A percentile compares a stretch with the other conserved stretches of the same genome.
phyloP scores from a whole-genome alignment of 2,329 filamentous ascomycete species.

The Talaromyces sp. region DNA sequence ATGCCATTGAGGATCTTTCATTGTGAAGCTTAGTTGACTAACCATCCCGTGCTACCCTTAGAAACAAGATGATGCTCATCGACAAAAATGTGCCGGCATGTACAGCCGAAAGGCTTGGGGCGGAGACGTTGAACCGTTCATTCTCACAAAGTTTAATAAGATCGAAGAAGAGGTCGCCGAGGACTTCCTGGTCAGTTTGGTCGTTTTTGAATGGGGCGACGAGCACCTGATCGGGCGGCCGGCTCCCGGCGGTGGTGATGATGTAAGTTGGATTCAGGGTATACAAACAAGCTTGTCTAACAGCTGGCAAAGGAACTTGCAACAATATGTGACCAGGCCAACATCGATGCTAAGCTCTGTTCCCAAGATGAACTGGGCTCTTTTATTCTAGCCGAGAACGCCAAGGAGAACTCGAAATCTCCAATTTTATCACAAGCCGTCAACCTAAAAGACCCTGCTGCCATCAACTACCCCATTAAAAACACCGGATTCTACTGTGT shows the following conservation, averaged over 20 bases:
- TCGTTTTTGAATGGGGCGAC: slow-evolving; percentile 94
- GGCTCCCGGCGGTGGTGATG: slow-evolving; percentile 48
- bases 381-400: slow-evolving; percentile 76
- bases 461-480: slow-evolving; percentile 75
- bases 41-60: slow-evolving; percentile 29
- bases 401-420: slow-evolving; percentile 64
- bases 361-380: slow-evolving; percentile 72
- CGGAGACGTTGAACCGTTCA: slow-evolving; percentile 81
- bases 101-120: slow-evolving; percentile 88
- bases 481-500: slow-evolving; percentile 97
- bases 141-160: slow-evolving; percentile 72
- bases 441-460: slow-evolving; percentile 66
- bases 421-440: slow-evolving; percentile 75
- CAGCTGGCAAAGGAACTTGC: slow-evolving; percentile 44
- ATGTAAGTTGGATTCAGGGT: slow-evolving; percentile 40
- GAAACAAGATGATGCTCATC: slow-evolving; percentile 71
- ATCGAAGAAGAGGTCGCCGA: slow-evolving; percentile 54
- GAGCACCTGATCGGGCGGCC: slow-evolving; percentile 69
- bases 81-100: slow-evolving; percentile 87
- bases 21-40: neutral
- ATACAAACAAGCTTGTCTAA: slow-evolving; percentile 25
- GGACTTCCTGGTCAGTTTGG: slow-evolving; percentile 73
- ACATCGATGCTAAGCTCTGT: slow-evolving; percentile 66
- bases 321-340: slow-evolving; percentile 71
- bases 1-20: neutral